phyloP scores from a whole-genome alignment of 371 early-diverging fungal species.

The Actinomucor elegans region DNA sequence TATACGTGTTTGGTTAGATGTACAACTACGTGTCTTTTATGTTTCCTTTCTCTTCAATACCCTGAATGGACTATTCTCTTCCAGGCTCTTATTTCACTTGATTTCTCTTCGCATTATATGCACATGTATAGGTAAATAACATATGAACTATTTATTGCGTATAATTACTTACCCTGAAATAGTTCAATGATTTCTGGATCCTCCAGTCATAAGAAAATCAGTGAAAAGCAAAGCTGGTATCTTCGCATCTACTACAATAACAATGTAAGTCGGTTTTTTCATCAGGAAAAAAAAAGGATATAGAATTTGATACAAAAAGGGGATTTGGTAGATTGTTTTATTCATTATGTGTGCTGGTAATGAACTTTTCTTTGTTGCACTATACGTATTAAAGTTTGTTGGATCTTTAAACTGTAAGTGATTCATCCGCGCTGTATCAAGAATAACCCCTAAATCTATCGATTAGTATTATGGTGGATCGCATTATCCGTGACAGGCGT shows the following conservation, averaged over 20 bases:
- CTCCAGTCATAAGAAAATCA: slow-evolving; percentile 86
- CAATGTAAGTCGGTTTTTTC: slow-evolving; percentile 51
- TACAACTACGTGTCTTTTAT: slow-evolving; percentile 90
- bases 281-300: background rate
- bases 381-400: slow-evolving; percentile 68
- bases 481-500: slow-evolving; percentile 66
- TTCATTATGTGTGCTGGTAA: slow-evolving; percentile 91
- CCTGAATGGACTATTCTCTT: slow-evolving; percentile 74
- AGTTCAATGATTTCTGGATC: slow-evolving; percentile 86
- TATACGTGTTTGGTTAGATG: slow-evolving; percentile 44
- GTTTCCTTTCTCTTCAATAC: slow-evolving; percentile 75
- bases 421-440: background rate
- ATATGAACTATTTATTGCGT: no score
- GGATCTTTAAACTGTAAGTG: slow-evolving; percentile 33
- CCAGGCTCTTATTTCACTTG: slow-evolving; percentile 88
- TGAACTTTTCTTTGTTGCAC: slow-evolving; percentile 84
- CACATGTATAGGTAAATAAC: slow-evolving; percentile 97
- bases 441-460: background rate
- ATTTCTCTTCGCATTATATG: slow-evolving; percentile 95
- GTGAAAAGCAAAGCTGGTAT: slow-evolving; percentile 67
- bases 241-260: slow-evolving; percentile 90
- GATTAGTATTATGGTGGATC: slow-evolving; percentile 26
- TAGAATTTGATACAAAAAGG: no score
- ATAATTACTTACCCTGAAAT: no score
- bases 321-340: slow-evolving; percentile 65